Percentiles rank a stretch among this genome's conserved stretches.
Evolutionary conservation across 2,329 filamentous ascomycete genomes (phyloP).

Genomic region (Phaeosphaeriaceae sp.): DNA sequence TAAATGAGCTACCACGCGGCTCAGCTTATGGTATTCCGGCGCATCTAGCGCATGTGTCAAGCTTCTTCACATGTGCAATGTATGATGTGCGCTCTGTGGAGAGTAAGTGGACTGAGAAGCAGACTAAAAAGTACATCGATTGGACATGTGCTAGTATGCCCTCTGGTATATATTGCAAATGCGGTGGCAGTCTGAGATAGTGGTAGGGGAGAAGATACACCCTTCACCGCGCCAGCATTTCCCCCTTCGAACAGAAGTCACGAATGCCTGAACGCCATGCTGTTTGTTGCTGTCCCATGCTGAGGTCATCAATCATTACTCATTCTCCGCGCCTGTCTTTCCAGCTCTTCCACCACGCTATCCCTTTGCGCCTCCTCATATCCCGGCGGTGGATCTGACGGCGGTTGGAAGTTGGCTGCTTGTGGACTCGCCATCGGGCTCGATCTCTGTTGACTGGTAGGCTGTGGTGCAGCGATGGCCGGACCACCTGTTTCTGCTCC

Average conservation of each 20-base stretch:
- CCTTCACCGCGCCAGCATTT: background rate
- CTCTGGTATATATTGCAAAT: background rate
- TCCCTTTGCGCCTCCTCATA: slow-evolving; percentile 92
- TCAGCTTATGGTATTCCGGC: background rate
- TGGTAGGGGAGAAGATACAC: background rate
- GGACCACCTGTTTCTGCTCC: slow-evolving; percentile 23
- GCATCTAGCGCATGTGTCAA: background rate
- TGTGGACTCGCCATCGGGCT: slow-evolving; percentile 40
- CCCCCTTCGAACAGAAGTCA: background rate
- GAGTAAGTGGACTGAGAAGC: background rate
- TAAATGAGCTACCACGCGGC: background rate
- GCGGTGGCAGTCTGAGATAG: background rate
- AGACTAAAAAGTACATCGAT: background rate
- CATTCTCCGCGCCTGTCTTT: slow-evolving; percentile 50
- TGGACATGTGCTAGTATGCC: background rate
- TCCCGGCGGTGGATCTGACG: slow-evolving; percentile 80
- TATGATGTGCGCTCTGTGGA: background rate
- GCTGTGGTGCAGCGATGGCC: slow-evolving; percentile 21
- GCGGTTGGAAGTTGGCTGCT: slow-evolving; percentile 56
- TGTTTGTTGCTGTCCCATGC: slow-evolving; percentile 15
- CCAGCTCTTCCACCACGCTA: slow-evolving; percentile 75
- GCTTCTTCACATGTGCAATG: background rate
- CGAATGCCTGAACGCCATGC: slow-evolving; percentile 35
- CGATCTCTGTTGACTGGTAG: slow-evolving; percentile 32
- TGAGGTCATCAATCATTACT: slow-evolving; percentile 14